These are phyloP conservation scores for Lactarius pseudohatsudake DNA, from an alignment of 768 basidiomycete species.

Conservation along the genomic window DNA sequence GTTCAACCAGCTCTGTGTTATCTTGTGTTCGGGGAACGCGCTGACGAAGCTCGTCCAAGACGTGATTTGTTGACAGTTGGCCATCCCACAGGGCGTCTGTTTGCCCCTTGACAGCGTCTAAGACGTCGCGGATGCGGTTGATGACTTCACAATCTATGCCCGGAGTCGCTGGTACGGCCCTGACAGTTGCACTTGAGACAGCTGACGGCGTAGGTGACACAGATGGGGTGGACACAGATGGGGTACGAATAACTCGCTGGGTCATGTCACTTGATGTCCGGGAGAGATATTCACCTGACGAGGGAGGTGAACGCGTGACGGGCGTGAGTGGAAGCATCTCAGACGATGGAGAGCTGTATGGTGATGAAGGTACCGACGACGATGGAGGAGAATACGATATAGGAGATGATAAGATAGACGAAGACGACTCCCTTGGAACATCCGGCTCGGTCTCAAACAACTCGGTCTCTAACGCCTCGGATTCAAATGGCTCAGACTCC, in stretches of 20 bases:
- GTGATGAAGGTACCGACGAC: slow-evolving; percentile 39
- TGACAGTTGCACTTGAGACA: slow-evolving; percentile 39
- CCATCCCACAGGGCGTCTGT: slow-evolving; percentile 59
- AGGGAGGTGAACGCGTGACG: slow-evolving; percentile 23
- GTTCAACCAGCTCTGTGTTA: slow-evolving; percentile 37
- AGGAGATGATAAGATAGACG: slow-evolving; percentile 6
- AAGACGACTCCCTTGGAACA: slow-evolving; percentile 23
- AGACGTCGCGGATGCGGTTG: slow-evolving; percentile 49
- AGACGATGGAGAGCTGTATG: slow-evolving; percentile 20
- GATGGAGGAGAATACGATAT: slow-evolving; percentile 38
- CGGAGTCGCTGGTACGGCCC: slow-evolving; percentile 25
- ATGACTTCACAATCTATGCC: slow-evolving; percentile 40
- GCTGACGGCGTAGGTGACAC: slow-evolving; percentile 39
- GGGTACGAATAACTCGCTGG: slow-evolving; percentile 27
- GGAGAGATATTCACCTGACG: slow-evolving; percentile 41
- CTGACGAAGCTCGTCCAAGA: slow-evolving; percentile 62
- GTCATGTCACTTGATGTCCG: slow-evolving; percentile 35
- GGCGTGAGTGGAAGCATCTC: slow-evolving; percentile 19
- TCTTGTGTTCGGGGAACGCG: slow-evolving; percentile 39
- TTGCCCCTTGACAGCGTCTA: slow-evolving; percentile 60
- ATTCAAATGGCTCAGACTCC: slow-evolving; percentile 37
- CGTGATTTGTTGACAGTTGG: slow-evolving; percentile 58
- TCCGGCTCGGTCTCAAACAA: slow-evolving; percentile 38
- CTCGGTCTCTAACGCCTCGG: slow-evolving; percentile 36
- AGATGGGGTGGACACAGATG: slow-evolving; percentile 39